These are phyloP conservation scores for Carex parvula DNA, from an alignment of 176 grass and related monocot species.

Conservation along the genomic window DNA sequence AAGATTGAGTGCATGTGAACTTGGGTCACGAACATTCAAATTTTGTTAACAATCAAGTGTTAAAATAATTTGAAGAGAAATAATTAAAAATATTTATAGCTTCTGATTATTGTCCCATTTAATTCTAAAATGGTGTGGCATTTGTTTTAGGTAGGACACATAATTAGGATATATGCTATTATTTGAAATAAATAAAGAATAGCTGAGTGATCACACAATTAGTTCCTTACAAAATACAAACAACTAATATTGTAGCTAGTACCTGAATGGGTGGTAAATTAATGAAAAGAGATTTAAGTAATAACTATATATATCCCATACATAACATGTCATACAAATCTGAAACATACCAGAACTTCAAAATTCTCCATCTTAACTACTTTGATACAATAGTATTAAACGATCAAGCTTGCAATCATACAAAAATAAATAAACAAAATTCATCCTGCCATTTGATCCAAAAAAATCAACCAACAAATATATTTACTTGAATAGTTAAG, in stretches of 20 bases:
- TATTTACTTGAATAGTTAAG: not conserved
- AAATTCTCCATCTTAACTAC: not conserved
- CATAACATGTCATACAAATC: not conserved
- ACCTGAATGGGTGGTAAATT: too few relatives aligned
- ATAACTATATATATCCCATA: too few relatives aligned
- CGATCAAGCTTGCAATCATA: not conserved
- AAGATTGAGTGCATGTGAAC: slow-evolving; percentile 55
- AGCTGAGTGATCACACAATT: not conserved
- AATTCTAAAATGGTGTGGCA: not conserved
- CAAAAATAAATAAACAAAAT: slow-evolving; percentile 1
- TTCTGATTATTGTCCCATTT: not conserved
- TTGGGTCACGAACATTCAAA: slow-evolving; percentile 71
- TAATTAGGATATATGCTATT: not conserved
- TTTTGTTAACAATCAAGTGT: not conserved
- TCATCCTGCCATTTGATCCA: not conserved
- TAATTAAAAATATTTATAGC: not conserved
- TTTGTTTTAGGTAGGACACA: not conserved
- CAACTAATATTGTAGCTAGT: too few relatives aligned
- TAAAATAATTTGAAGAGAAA: not conserved
- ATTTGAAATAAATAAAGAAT: not conserved
- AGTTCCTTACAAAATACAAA: too few relatives aligned
- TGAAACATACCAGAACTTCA: not conserved
- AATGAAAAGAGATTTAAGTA: too few relatives aligned
- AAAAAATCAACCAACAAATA: not conserved
- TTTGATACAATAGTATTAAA: not conserved